These are phyloP conservation scores for Pichia californica DNA, from an alignment of 805 yeast genomes.

Conservation along the genomic window DNA sequence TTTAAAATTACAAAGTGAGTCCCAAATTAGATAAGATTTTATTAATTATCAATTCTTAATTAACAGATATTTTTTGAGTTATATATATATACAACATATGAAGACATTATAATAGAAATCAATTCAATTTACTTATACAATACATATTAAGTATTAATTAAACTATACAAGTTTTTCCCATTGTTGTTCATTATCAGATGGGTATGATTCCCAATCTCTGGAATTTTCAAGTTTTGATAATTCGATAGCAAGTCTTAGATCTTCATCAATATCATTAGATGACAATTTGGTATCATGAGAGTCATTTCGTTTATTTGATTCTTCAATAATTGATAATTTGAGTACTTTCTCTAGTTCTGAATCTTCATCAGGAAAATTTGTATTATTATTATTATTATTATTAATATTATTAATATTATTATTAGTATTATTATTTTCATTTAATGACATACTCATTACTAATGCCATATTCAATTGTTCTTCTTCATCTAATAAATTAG, in stretches of 20 bases:
- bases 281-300: too few species aligned
- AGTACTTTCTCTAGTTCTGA: conserved; percentile 1
- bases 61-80: not conserved
- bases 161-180: conserved; percentile 9
- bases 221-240: conserved; percentile 12
- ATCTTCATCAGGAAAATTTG: not conserved
- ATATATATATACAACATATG: not conserved
- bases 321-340: not conserved
- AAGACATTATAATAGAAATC: too few species aligned
- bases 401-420: not conserved
- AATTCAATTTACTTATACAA: too few species aligned
- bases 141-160: too few species aligned
- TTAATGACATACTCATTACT: conserved; percentile 33
- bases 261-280: conserved; percentile 11
- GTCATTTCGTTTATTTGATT: not conserved
- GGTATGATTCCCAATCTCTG: conserved; percentile 2
- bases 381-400: not conserved
- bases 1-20: conserved; percentile 27
- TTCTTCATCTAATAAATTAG: conserved; percentile 30
- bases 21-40: conserved; percentile 23
- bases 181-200: not conserved
- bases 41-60: not conserved
- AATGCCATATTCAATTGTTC: conserved; percentile 38
- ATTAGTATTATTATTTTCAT: conserved; percentile 4
- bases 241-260: conserved; percentile 13